Evolutionary conservation across 345 rosid species (phyloP).

Genomic region (Brassica napus): Da-Ae NC_063443.1:14110501-14111000

Average conservation of each 20-base stretch:
- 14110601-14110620: constrained; percentile 98
- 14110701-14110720: background rate
- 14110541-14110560: background rate
- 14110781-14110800: constrained; percentile 89
- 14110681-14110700: constrained; percentile 1
- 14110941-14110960: constrained; percentile 94
- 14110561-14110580: constrained; percentile 28
- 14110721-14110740: background rate
- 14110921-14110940: constrained; percentile 71
- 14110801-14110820: constrained; percentile 92
- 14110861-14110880: background rate
- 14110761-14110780: constrained; percentile 89
- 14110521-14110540: constrained; percentile 28
- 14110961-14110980: constrained; percentile 63
- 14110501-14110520: constrained; percentile 69
- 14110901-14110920: background rate
- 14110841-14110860: constrained; percentile 50
- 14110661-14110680: constrained; percentile 64
- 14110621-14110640: constrained; percentile 95
- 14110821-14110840: constrained; percentile 70
- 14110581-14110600: constrained; percentile 90
- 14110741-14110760: constrained; percentile 54
- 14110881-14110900: constrained; percentile 1
- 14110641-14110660: constrained; percentile 94
- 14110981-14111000: constrained; percentile 89